Conservation (phyloP, 805 yeast species). For the Lipomyces yamadae region DNA sequence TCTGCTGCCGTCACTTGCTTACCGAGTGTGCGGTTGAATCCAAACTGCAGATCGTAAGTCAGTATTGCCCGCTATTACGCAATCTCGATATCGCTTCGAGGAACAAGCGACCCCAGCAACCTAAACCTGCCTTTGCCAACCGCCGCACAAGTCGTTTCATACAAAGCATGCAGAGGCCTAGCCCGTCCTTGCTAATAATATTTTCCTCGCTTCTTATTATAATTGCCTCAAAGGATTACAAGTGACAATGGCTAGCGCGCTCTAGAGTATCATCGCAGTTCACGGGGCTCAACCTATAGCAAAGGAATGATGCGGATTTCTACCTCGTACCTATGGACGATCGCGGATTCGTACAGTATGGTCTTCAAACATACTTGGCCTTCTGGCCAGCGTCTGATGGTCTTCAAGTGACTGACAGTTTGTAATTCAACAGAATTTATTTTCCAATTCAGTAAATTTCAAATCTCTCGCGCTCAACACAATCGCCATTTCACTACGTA, state of each 20-base stretch:
- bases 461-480: not conserved
- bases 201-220: not conserved
- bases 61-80: too few relatives aligned
- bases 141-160: too few relatives aligned
- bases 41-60: too few relatives aligned
- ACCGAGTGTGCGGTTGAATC: too few relatives aligned
- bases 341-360: conserved; percentile 24
- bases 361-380: not conserved
- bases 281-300: not conserved
- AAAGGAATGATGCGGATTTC: conserved; percentile 13
- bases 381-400: not conserved
- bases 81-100: too few relatives aligned
- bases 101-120: too few relatives aligned
- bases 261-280: not conserved
- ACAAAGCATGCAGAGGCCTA: too few relatives aligned
- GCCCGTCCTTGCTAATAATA: too few relatives aligned
- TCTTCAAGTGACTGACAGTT: not conserved
- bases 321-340: conserved; percentile 14
- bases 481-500: not conserved
- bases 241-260: not conserved
- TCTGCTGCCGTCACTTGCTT: too few relatives aligned
- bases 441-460: conserved; percentile 1
- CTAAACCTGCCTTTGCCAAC: too few relatives aligned
- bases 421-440: not conserved
- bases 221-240: not conserved